phyloP scores from a whole-genome alignment of 2,329 filamentous ascomycete species.

The Claviceps capensis region DNA sequence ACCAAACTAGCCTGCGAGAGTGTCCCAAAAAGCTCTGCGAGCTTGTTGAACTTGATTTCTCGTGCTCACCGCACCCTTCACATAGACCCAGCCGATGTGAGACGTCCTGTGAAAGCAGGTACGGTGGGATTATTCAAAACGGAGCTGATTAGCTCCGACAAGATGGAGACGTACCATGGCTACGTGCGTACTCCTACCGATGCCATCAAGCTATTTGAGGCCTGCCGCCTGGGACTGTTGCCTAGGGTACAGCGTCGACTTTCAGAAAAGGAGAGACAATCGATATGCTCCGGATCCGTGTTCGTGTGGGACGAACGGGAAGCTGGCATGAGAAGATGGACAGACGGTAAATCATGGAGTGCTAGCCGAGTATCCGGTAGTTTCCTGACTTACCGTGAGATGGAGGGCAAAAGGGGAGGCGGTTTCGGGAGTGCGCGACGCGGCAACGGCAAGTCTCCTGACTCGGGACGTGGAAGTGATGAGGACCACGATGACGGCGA shows the following conservation, averaged over 20 bases:
- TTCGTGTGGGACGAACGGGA: conserved; percentile 99
- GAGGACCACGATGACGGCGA: conserved; percentile 76
- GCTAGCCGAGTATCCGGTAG: conserved; percentile 94
- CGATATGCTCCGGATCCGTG: conserved; percentile 90
- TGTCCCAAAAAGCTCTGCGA: neutral
- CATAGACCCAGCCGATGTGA: neutral
- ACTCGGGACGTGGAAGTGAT: conserved; percentile 68
- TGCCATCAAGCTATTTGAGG: conserved; percentile 97
- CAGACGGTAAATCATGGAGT: conserved; percentile 97
- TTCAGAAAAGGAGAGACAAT: conserved; percentile 93
- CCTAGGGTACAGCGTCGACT: conserved; percentile 84
- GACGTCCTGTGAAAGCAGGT: conserved; percentile 10
- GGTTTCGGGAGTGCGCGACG: conserved; percentile 48
- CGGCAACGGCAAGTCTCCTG: conserved; percentile 62
- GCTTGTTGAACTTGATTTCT: neutral
- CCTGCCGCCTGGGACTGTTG: conserved; percentile 76
- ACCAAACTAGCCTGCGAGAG: neutral
- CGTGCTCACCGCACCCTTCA: neutral
- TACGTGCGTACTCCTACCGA: conserved; percentile 91
- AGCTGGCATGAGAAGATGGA: conserved; percentile 97
- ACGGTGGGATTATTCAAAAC: conserved; percentile 9
- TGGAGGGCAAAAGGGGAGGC: conserved; percentile 94
- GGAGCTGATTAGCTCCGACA: conserved; percentile 14
- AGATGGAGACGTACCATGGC: conserved; percentile 94
- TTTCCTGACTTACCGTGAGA: conserved; percentile 93